Conservation (phyloP, 192 early-diverging fungal genomes). For the Phlyctochytrium planicorne region DNA sequence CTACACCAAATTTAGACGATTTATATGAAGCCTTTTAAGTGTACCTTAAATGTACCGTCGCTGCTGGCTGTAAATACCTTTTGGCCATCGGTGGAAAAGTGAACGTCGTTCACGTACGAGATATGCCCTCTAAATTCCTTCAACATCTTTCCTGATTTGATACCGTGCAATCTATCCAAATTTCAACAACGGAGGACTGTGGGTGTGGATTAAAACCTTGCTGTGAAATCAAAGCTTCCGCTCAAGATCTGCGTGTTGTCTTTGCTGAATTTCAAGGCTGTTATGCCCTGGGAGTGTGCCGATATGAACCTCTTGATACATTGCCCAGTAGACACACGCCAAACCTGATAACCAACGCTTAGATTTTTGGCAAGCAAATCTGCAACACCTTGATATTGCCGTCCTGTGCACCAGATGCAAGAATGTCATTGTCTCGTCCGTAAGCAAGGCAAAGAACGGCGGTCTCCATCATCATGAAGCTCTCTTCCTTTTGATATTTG, state of each 20-base stretch:
- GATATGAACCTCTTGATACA: slow-evolving; percentile 69
- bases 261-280: slow-evolving; percentile 72
- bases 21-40: not conserved
- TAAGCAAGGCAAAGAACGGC: slow-evolving; percentile 79
- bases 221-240: slow-evolving; percentile 73
- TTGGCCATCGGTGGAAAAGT: slow-evolving; percentile 69
- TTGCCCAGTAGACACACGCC: slow-evolving; percentile 77
- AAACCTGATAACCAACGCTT: slow-evolving; percentile 50
- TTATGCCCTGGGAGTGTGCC: slow-evolving; percentile 85
- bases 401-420: slow-evolving; percentile 82
- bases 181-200: not conserved
- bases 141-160: slow-evolving; percentile 89
- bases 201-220: slow-evolving; percentile 52
- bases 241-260: slow-evolving; percentile 82
- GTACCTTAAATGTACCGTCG: slow-evolving; percentile 86
- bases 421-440: slow-evolving; percentile 71
- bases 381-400: slow-evolving; percentile 73
- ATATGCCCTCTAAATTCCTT: slow-evolving; percentile 92
- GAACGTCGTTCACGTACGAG: slow-evolving; percentile 79
- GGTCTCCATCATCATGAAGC: slow-evolving; percentile 88
- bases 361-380: not conserved
- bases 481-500: slow-evolving; percentile 87
- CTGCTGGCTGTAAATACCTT: slow-evolving; percentile 76
- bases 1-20: slow-evolving; percentile 34
- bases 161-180: slow-evolving; percentile 71